Evolutionary conservation across 1,284 basidiomycete species (phyloP).

Genomic region (Boletus calvinii): DNA sequence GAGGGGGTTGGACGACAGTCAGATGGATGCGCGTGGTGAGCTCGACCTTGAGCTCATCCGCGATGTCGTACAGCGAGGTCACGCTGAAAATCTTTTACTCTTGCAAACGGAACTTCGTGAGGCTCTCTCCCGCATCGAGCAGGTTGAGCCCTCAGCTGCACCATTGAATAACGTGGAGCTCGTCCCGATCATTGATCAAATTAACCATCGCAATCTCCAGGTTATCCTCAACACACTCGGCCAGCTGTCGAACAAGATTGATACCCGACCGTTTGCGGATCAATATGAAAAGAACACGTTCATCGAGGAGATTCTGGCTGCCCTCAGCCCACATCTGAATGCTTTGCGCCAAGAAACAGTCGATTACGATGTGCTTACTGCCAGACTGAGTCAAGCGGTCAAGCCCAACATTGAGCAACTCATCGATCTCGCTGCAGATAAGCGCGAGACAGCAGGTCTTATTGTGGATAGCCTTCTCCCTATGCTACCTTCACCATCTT

Average conservation of each 20-base stretch:
- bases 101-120: conserved; percentile 58
- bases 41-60: conserved; percentile 74
- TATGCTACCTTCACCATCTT: conserved; percentile 48
- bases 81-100: conserved; percentile 55
- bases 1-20: conserved; percentile 59
- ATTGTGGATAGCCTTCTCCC: conserved; percentile 76
- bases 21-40: conserved; percentile 70
- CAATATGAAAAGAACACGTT: conserved; percentile 52
- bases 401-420: conserved; percentile 84
- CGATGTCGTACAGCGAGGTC: conserved; percentile 65
- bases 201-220: conserved; percentile 52
- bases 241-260: conserved; percentile 60
- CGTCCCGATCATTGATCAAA: conserved; percentile 51
- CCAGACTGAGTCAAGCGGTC: conserved; percentile 73
- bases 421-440: conserved; percentile 82
- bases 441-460: conserved; percentile 77
- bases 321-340: conserved; percentile 59
- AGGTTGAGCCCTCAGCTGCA: conserved; percentile 23
- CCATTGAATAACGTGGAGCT: conserved; percentile 31
- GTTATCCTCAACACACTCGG: conserved; percentile 60
- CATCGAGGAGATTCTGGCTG: conserved; percentile 56
- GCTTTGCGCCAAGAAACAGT: conserved; percentile 61
- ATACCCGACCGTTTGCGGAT: conserved; percentile 42
- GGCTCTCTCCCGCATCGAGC: conserved; percentile 41
- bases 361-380: conserved; percentile 75